Conservation (phyloP, 2,329 filamentous ascomycete genomes). For the Acrocalymma vagum region DNA sequence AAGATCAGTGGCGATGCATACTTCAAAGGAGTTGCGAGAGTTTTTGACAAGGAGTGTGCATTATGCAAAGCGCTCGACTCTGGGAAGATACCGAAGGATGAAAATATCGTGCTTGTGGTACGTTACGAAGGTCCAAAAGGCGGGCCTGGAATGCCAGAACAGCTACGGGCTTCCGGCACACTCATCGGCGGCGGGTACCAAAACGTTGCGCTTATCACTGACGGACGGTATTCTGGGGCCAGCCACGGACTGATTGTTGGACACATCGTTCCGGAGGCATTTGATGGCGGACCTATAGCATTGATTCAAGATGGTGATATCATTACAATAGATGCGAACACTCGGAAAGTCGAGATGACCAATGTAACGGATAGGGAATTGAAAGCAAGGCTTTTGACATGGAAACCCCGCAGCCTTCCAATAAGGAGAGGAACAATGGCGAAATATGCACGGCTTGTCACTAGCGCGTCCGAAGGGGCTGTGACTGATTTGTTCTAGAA, state of each 20-base stretch:
- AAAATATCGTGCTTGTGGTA: conserved; percentile 87
- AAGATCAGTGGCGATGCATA: conserved; percentile 96
- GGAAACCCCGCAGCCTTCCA: conserved; percentile 73
- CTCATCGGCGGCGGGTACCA: conserved; percentile 89
- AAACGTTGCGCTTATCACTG: conserved; percentile 88
- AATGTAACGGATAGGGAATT: conserved; percentile 76
- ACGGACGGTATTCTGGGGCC: conserved; percentile 87
- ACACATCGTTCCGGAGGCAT: conserved; percentile 88
- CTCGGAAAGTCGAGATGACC: conserved; percentile 74
- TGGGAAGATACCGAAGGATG: conserved; percentile 73
- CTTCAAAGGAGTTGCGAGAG: conserved; percentile 80
- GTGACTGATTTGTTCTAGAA: conserved; percentile 83
- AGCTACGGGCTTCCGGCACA: conserved; percentile 83
- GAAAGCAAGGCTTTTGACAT: conserved; percentile 65
- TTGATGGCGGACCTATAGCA: conserved; percentile 84
- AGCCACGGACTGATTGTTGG: conserved; percentile 91
- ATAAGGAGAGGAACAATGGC: conserved; percentile 84
- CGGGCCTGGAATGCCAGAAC: conserved; percentile 94
- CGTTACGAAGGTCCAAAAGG: conserved; percentile 92
- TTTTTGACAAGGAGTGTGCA: conserved; percentile 84
- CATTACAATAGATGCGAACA: conserved; percentile 83
- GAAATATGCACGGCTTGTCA: conserved; percentile 86
- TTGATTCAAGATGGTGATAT: conserved; percentile 80
- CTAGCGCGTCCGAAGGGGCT: conserved; percentile 88
- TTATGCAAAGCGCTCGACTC: conserved; percentile 77